These are phyloP conservation scores for Solanum appendiculatum DNA, from an alignment of 257 asterid species.

Conservation along the genomic window DNA sequence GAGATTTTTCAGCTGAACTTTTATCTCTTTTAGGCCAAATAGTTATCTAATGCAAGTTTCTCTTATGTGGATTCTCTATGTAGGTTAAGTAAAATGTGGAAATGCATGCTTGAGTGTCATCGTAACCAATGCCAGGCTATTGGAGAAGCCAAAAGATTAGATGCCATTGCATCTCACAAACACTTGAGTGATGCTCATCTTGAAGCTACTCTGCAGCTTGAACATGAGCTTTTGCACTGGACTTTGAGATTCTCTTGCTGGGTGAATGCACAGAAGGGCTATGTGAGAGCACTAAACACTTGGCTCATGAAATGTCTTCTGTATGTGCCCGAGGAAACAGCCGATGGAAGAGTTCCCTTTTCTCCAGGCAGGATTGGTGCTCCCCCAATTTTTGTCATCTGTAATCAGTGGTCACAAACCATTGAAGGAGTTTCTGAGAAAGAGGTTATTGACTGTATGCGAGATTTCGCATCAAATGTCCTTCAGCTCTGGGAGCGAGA, in stretches of 20 bases:
- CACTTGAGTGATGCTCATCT: slow-evolving; percentile 67
- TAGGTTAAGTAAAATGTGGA: slow-evolving; percentile 90
- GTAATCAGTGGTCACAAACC: slow-evolving; percentile 85
- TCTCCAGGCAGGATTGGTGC: slow-evolving; percentile 96
- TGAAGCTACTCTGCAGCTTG: slow-evolving; percentile 80
- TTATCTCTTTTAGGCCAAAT: background rate
- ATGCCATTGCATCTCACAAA: slow-evolving; percentile 56
- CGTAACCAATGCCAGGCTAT: slow-evolving; percentile 78
- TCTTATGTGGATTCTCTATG: background rate
- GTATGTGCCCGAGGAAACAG: slow-evolving; percentile 87
- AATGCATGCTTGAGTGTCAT: slow-evolving; percentile 87
- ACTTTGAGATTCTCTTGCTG: slow-evolving; percentile 68
- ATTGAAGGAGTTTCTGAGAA: slow-evolving; percentile 68
- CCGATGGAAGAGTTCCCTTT: slow-evolving; percentile 79
- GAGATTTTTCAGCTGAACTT: background rate
- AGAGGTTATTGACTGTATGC: slow-evolving; percentile 74
- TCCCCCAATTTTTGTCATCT: slow-evolving; percentile 70
- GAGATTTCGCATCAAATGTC: slow-evolving; percentile 55
- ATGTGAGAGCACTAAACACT: slow-evolving; percentile 52
- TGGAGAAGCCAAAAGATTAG: slow-evolving; percentile 66
- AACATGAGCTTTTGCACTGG: slow-evolving; percentile 75
- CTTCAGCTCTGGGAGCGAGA: slow-evolving; percentile 78
- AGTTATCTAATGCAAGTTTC: background rate
- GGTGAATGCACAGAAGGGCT: slow-evolving; percentile 76
- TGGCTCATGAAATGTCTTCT: slow-evolving; percentile 95